Evolutionary conservation across 2,329 filamentous ascomycete species (phyloP), one percentile per base, ranked within the genome.

Genomic region (Geosmithia morbida): DNA sequence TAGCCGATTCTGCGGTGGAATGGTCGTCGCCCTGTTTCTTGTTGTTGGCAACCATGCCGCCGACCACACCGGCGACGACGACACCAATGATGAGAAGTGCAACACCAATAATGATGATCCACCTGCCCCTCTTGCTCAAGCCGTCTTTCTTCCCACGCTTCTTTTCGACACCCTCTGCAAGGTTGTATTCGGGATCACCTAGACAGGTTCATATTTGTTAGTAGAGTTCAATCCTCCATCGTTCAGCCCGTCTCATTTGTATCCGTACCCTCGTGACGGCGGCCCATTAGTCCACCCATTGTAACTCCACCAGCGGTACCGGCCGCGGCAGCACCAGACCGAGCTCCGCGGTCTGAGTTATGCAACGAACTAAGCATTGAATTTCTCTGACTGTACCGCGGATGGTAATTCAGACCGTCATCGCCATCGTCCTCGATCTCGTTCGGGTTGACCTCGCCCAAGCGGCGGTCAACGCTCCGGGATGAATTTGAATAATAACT

Each of bases 381-480:
- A 52, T 70, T 74, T 50, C 75, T 71, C 60, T 63, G 57, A 40
- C 57, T 60, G 43, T 56, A 59, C 44, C 61, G 64, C 46, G 62
- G 44, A 16, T 13, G 66, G 54, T 75, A 81, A 4, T 75, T 71
- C 46, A 92, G 72, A 1, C 84, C 87, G 59, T 94, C 89, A 57
- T 95, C 89, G 26, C 86, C 87, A 58, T 96, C 89, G 60, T 95
- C 89, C 19, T 76, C 77, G 52, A 95, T 89, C 14, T 82, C 80
- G 56, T 85, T 79, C 2, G 88, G 87, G 59, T 95, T 81, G 50
- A 92, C 74, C 2, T 76, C 67, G 40, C 75, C 75, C 3, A 81
- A 63, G 8, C 67, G 61, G 20, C 71, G 64, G 49, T 72, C 71
- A 29, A 64, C 71, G 63, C 58, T 65, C 40, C 62, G 63, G 11